Conservation (phyloP, 2,329 filamentous ascomycete species). For the Verticillium nubilum region DNA sequence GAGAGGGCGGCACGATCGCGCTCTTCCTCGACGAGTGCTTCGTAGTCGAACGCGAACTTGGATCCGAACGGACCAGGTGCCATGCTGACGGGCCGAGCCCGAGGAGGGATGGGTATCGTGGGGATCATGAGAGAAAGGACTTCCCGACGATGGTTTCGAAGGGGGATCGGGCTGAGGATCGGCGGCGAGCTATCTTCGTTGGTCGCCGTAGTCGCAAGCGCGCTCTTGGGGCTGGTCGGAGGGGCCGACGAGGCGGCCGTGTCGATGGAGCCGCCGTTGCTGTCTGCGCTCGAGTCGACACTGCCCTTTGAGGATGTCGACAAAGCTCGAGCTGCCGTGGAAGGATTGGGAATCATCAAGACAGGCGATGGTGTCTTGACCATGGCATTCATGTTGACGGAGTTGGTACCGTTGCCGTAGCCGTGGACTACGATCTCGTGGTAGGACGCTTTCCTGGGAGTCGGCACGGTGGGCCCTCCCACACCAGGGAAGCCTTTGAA, state of each 20-base stretch:
- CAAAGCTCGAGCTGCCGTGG: neutral
- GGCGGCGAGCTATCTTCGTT: neutral
- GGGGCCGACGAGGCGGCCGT: constrained; percentile 19
- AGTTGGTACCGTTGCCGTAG: constrained; percentile 48
- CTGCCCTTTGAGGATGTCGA: constrained; percentile 12
- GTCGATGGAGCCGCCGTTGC: constrained; percentile 18
- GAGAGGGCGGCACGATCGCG: constrained; percentile 7
- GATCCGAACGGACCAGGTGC: constrained; percentile 13
- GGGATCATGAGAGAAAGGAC: constrained; percentile 18
- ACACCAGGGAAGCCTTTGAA: constrained; percentile 13
- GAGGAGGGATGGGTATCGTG: neutral
- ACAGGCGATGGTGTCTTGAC: neutral
- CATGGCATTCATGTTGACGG: constrained; percentile 19
- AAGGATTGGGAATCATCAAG: neutral
- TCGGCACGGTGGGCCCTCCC: constrained; percentile 1
- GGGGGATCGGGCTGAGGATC: constrained; percentile 13
- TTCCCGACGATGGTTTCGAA: constrained; percentile 20
- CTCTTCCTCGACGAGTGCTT: constrained; percentile 15
- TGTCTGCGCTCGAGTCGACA: constrained; percentile 18
- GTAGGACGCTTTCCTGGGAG: constrained; percentile 21
- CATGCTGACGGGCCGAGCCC: constrained; percentile 18
- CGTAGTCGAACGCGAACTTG: constrained; percentile 18
- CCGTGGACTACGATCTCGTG: constrained; percentile 49
- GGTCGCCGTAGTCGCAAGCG: constrained; percentile 7
- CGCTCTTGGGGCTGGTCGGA: constrained; percentile 15